Evolutionary conservation across 441 rosid species (phyloP).

Genomic region (Syzygium syzygioides): DNA sequence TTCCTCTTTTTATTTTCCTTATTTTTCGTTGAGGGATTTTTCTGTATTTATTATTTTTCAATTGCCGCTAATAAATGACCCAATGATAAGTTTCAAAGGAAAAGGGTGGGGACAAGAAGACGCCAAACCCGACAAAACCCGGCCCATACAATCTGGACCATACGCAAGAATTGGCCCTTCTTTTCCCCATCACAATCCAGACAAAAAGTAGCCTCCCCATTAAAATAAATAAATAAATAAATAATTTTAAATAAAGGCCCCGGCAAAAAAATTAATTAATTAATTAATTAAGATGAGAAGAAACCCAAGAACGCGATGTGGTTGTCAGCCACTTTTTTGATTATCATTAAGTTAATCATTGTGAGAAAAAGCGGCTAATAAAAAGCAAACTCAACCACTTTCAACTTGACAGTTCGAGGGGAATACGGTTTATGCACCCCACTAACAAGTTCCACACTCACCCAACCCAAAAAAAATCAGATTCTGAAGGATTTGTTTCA

Average conservation of each 20-base stretch:
- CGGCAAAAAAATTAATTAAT: neutral
- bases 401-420: neutral
- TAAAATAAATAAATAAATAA: neutral
- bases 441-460: neutral
- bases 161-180: neutral
- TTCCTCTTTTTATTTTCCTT: neutral
- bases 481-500: neutral
- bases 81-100: neutral
- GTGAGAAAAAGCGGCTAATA: neutral
- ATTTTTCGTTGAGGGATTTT: neutral
- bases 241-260: fast-evolving
- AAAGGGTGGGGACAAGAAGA: constrained; percentile 9
- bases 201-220: neutral
- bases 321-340: neutral
- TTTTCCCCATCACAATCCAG: neutral
- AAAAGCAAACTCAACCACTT: neutral
- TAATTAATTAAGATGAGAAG: neutral
- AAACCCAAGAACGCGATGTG: neutral
- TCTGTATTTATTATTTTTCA: neutral
- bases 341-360: neutral
- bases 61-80: neutral
- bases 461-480: neutral
- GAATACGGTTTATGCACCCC: neutral
- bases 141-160: constrained; percentile 10
- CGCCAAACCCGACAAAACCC: constrained; percentile 29